These are phyloP conservation scores for Peribolospora baueri DNA, from an alignment of 768 basidiomycete species.

Conservation along the genomic window DNA sequence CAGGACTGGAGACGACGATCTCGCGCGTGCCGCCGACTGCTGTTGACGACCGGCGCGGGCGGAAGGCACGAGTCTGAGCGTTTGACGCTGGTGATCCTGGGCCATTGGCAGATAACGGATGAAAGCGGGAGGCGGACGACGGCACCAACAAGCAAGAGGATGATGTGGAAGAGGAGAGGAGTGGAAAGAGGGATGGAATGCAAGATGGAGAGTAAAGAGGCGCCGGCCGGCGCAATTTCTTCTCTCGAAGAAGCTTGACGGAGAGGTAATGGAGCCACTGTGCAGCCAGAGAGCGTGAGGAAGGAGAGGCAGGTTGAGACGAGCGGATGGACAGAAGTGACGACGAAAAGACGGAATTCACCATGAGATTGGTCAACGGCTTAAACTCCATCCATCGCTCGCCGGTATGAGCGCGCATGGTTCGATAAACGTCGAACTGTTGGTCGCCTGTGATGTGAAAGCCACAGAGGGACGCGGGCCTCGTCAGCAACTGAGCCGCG, in stretches of 20 bases:
- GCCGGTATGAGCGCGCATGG: conserved; percentile 44
- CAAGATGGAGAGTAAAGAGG: no score
- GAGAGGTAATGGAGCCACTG: conserved; percentile 77
- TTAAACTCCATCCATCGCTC: conserved; percentile 49
- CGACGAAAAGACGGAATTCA: conserved; percentile 20
- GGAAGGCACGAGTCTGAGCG: no score
- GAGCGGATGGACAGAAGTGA: neutral
- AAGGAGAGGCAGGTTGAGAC: neutral
- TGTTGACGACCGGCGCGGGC: no score
- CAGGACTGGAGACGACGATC: no score
- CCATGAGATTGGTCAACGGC: conserved; percentile 76
- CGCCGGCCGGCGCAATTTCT: conserved; percentile 25
- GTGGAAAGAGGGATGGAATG: no score
- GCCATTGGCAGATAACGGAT: no score
- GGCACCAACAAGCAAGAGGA: neutral
- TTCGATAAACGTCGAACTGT: conserved; percentile 83
- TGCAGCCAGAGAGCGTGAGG: neutral
- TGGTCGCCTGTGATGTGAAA: conserved; percentile 37
- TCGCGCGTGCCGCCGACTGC: no score
- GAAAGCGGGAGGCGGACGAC: neutral
- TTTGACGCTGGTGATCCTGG: no score
- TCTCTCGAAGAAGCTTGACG: conserved; percentile 44
- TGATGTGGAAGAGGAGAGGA: neutral
- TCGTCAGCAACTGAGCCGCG: neutral
- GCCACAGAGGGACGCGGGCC: no score